Evolutionary conservation across 257 asterid species (phyloP), one percentile per base, ranked within the genome.

Genomic region (Nicotiana undulata): DNA sequence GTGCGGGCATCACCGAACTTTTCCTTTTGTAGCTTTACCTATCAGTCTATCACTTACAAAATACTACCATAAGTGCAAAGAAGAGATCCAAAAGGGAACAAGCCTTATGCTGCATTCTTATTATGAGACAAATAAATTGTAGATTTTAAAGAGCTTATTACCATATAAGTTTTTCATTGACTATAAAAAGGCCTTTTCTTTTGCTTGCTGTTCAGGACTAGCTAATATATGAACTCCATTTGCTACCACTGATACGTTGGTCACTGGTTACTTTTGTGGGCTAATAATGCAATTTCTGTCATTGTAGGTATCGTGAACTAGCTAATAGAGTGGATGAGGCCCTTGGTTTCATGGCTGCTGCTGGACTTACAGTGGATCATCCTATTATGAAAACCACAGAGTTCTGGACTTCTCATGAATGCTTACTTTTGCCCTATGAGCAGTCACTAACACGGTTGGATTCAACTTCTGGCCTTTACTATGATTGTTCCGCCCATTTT

Each of bases 401-500:
- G 17, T 92, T 92, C 68, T 92, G 95, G 95, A 92, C 97, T 53
- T 92, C 97, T 20, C 97, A 92, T 12, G 97, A 92, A 89, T 92
- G 97, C 84, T 87, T 92, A 89, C 93, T 86, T 80, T 83, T 92
- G 85, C 97, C 97, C 26, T 92, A 91, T 51, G 97, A 92, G 88
- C 94, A 90, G 75, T 89, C 97, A 46, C 94, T 92, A 28, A 92
- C 97, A 40, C 86, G 97, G 18, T 82, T 89, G 60, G 97, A 92
- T 78, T 92, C 97, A 11, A 92, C 97, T 7, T 91, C 97, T 75
- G 97, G 94, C 52, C 88, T 88, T 32, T 89, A 89, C 83, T 92
- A 92, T 51, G 97, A 92, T 61, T 92, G 97, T 72, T 91, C 97
- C 2, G 97, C 97, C 24, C 97, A 92, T 87, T 81, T 92, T 46